Percentiles rank a stretch among this genome's conserved stretches.
phyloP scores from a whole-genome alignment of 306 rosid genomes.

The Phaseolus lunatus region DNA sequence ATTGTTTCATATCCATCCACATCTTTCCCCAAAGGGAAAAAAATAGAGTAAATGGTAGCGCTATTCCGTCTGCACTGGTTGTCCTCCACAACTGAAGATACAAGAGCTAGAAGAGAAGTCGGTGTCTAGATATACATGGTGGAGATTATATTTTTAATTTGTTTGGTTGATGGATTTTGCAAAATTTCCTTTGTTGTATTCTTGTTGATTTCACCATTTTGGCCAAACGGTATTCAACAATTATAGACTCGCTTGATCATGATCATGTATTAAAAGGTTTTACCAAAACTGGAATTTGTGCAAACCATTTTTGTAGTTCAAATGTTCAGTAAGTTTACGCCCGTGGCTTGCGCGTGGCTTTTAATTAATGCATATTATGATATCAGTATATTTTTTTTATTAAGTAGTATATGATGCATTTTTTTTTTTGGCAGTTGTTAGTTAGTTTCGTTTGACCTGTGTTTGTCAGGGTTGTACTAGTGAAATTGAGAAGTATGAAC shows the following conservation, averaged over 20 bases:
- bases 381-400: background rate
- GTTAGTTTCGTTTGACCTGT: constrained; percentile 41
- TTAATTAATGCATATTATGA: background rate
- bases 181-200: constrained; percentile 27
- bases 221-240: background rate
- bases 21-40: background rate
- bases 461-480: constrained; percentile 57
- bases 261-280: constrained; percentile 10
- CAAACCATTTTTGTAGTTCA: constrained; percentile 13
- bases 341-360: constrained; percentile 13
- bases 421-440: constrained; percentile 4
- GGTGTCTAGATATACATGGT: background rate
- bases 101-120: constrained; percentile 5
- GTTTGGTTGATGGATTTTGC: constrained; percentile 25
- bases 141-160: constrained; percentile 4
- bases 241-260: background rate
- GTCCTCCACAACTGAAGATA: constrained; percentile 15
- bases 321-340: background rate
- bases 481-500: constrained; percentile 55
- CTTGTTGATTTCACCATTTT: constrained; percentile 11
- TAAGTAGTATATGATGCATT: constrained; percentile 1
- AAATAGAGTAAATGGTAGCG: constrained; percentile 22
- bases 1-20: constrained; percentile 2
- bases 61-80: background rate
- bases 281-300: constrained; percentile 25